Percentiles rank a stretch among this genome's conserved stretches.
Conservation (phyloP, 176 grass and related monocot genomes). For the bread wheat (Triticum aestivum) region DNA sequence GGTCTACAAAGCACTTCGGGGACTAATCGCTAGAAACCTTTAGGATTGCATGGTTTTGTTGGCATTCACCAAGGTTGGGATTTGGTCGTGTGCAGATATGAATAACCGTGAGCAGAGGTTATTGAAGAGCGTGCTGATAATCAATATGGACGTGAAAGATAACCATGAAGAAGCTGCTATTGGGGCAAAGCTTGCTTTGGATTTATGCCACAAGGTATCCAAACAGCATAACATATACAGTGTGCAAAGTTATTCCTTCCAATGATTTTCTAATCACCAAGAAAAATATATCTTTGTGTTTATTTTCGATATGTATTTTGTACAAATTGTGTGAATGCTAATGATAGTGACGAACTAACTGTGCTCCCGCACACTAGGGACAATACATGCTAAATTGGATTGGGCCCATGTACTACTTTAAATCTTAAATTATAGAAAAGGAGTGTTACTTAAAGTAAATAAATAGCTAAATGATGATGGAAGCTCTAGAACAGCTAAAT, state of each 20-base stretch:
- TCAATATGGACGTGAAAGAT: conserved; percentile 99
- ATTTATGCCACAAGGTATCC: conserved; percentile 83
- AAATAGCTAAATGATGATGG: conserved; percentile 9
- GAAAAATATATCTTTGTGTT: neutral
- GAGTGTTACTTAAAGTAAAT: neutral
- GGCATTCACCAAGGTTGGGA: neutral
- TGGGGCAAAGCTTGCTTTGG: conserved; percentile 91
- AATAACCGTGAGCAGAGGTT: conserved; percentile 72
- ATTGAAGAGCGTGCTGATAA: conserved; percentile 70
- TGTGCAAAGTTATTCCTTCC: neutral
- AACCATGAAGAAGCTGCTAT: conserved; percentile 97
- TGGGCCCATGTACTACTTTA: neutral
- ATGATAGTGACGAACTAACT: neutral
- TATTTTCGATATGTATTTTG: neutral
- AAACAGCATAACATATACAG: conserved; percentile 14
- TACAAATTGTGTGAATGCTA: conserved; percentile 2
- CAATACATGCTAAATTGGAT: neutral
- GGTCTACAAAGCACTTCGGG: neutral
- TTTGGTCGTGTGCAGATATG: conserved; percentile 65
- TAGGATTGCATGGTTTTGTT: conserved; percentile 5
- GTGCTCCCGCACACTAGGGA: neutral
- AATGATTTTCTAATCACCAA: neutral
- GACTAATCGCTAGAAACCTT: neutral
- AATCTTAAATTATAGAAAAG: neutral
- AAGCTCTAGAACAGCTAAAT: neutral